Conservation (phyloP, 768 basidiomycete species). For the Stropharia rugosoannulata region DNA sequence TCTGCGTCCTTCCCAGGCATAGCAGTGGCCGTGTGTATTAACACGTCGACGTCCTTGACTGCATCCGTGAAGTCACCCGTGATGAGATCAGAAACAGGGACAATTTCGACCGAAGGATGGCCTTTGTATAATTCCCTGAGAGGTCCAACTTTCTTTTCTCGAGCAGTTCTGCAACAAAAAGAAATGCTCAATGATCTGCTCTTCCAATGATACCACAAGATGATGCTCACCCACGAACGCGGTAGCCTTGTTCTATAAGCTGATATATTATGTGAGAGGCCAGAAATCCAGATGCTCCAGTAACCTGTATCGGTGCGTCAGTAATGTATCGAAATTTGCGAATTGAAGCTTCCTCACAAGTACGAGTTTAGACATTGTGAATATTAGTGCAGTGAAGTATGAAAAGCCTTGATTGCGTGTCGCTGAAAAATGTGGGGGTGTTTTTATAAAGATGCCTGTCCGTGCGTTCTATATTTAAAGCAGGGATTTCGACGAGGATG, state of each 20-base stretch:
- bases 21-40: constrained; percentile 41
- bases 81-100: constrained; percentile 26
- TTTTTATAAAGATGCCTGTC: too few relatives aligned
- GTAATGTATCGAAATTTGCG: too few relatives aligned
- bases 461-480: too few relatives aligned
- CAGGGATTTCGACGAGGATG: too few relatives aligned
- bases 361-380: too few relatives aligned
- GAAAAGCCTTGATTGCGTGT: too few relatives aligned
- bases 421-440: too few relatives aligned
- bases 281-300: constrained; percentile 43
- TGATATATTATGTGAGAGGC: constrained; percentile 41
- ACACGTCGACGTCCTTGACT: constrained; percentile 44
- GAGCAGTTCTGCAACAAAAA: constrained; percentile 8
- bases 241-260: constrained; percentile 43
- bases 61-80: constrained; percentile 42
- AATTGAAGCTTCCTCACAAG: too few relatives aligned
- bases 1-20: constrained; percentile 18
- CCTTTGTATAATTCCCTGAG: constrained; percentile 14
- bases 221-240: constrained; percentile 35
- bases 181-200: too few relatives aligned
- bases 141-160: constrained; percentile 17
- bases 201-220: too few relatives aligned
- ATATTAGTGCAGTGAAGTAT: too few relatives aligned
- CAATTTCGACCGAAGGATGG: constrained; percentile 19
- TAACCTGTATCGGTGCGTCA: constrained; percentile 27